Percentiles rank a stretch among this genome's conserved stretches.
Conservation (phyloP, 2,329 filamentous ascomycete genomes). For the Claviceps maximensis region DNA sequence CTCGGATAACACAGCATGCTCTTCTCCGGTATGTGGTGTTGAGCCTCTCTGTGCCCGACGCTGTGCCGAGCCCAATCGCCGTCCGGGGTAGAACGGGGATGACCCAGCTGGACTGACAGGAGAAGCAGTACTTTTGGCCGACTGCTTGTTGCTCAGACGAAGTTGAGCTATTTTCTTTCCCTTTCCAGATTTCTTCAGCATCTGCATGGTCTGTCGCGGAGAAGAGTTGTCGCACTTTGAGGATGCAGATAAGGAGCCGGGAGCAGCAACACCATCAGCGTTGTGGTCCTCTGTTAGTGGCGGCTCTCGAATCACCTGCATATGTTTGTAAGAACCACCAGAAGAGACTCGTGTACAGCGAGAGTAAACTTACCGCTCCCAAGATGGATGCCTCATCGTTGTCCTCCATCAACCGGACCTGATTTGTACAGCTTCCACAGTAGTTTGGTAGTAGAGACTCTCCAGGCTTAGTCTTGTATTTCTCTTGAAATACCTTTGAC, state of each 20-base stretch:
- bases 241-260: neutral
- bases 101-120: slow-evolving; percentile 4
- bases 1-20: neutral
- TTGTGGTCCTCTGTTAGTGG: neutral
- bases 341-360: neutral
- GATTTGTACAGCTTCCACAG: slow-evolving; percentile 16
- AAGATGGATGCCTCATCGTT: slow-evolving; percentile 15
- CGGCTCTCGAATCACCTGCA: neutral
- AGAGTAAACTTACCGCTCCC: slow-evolving; percentile 11
- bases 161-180: neutral
- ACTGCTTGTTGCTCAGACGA: neutral
- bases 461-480: slow-evolving; percentile 11
- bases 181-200: neutral
- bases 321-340: neutral
- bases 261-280: neutral
- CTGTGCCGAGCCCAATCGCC: slow-evolving; percentile 14
- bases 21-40: neutral
- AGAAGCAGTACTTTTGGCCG: neutral
- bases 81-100: slow-evolving; percentile 11
- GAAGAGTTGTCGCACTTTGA: neutral
- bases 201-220: neutral
- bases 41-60: slow-evolving; percentile 16
- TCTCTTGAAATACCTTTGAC: slow-evolving; percentile 14
- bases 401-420: slow-evolving; percentile 12
- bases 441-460: slow-evolving; percentile 20